Conservation (phyloP, 306 rosid genomes). For the Pterocarpus santalinus region DNA sequence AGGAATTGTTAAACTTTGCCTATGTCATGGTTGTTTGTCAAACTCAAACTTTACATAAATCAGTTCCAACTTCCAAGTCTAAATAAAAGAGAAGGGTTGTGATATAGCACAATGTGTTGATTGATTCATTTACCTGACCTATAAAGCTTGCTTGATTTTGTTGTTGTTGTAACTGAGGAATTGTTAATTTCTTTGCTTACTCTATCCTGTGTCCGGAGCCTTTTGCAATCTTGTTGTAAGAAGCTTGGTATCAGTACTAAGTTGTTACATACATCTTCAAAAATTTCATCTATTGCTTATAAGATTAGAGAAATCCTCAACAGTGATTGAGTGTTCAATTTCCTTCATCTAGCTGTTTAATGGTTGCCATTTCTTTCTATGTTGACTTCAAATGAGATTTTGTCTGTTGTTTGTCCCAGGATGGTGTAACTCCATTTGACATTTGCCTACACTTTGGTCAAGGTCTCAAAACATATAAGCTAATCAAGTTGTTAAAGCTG, state of each 20-base stretch:
- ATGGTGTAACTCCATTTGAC: conserved; percentile 28
- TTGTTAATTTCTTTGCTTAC: neutral
- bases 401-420: conserved; percentile 61
- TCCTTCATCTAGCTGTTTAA: neutral
- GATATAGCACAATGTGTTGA: neutral
- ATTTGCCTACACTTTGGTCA: too few relatives aligned
- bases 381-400: conserved; percentile 14
- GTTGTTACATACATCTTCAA: conserved; percentile 15
- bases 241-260: neutral
- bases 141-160: neutral
- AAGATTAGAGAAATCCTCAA: neutral
- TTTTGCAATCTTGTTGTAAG: neutral
- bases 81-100: neutral
- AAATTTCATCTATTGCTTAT: neutral
- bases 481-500: too few relatives aligned
- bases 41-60: neutral
- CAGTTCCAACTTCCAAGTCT: neutral
- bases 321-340: conserved; percentile 13
- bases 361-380: neutral
- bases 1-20: conserved; percentile 10
- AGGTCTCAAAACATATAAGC: too few relatives aligned
- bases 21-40: neutral
- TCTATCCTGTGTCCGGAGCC: neutral
- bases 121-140: neutral
- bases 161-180: neutral